Conservation (phyloP, 345 rosid species). For the Ceriops zippeliana region DNA sequence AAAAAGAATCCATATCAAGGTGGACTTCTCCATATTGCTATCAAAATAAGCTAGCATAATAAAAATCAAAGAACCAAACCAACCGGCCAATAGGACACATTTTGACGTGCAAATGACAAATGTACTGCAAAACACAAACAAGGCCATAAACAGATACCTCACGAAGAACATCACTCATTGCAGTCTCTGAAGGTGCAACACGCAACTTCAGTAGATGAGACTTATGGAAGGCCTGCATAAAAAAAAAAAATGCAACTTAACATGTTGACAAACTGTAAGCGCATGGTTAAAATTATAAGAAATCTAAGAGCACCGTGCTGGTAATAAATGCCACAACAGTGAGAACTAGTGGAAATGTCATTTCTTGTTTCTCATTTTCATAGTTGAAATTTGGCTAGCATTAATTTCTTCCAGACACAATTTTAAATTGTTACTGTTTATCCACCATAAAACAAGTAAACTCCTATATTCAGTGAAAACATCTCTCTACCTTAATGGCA, state of each 20-base stretch:
- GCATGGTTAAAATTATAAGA: not conserved
- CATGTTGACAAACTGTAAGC: conserved; percentile 5
- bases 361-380: too few relatives aligned
- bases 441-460: conserved; percentile 7
- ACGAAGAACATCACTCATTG: conserved; percentile 95
- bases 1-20: not conserved
- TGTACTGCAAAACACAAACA: not conserved
- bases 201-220: conserved; percentile 80
- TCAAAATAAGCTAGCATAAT: not conserved
- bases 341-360: not conserved
- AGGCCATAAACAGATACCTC: conserved; percentile 50
- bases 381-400: too few relatives aligned
- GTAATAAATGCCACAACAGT: not conserved
- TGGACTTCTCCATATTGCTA: not conserved
- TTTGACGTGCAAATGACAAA: not conserved
- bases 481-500: conserved; percentile 74
- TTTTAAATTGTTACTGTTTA: not conserved
- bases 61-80: not conserved
- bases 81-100: not conserved
- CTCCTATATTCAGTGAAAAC: conserved; percentile 4
- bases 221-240: conserved; percentile 83
- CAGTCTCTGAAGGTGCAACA: conserved; percentile 97
- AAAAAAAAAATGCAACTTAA: conserved; percentile 10
- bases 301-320: not conserved
- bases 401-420: too few relatives aligned